These are phyloP conservation scores for Penicillium corylophilum DNA, from an alignment of 2,329 filamentous ascomycete species.

Conservation along the genomic window DNA sequence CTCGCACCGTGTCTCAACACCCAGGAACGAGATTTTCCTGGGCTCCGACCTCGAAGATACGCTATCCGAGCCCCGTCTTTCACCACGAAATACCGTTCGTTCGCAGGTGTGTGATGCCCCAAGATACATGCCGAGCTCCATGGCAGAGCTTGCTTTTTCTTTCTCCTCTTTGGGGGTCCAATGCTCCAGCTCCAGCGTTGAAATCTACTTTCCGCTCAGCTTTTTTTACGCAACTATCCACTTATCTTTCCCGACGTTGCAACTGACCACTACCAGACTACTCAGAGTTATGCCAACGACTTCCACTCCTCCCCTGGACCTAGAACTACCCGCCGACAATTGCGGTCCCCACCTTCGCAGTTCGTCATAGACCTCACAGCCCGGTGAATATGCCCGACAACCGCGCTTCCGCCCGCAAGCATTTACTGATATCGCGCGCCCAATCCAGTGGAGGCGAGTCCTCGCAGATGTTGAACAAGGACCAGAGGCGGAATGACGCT, in stretches of 20 bases:
- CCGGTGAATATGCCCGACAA: conserved; percentile 15
- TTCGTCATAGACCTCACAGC: conserved; percentile 10
- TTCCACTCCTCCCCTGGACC: conserved; percentile 8
- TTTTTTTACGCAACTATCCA: neutral
- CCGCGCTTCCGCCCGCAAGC: conserved; percentile 3
- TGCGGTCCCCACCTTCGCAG: conserved; percentile 9
- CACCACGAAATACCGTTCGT: neutral
- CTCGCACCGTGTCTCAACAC: neutral
- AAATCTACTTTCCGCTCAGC: neutral
- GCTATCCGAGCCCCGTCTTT: neutral
- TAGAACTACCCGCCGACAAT: conserved; percentile 11
- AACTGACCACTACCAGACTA: conserved; percentile 10
- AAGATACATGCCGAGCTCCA: neutral
- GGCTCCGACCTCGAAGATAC: neutral
- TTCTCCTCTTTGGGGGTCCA: neutral
- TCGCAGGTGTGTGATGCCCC: conserved; percentile 10
- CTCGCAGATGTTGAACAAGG: conserved; percentile 19
- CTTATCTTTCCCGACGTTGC: neutral
- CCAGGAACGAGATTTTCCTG: neutral
- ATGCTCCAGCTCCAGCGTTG: neutral
- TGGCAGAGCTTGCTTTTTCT: neutral
- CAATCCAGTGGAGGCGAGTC: conserved; percentile 10
- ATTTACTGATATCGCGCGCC: conserved; percentile 9
- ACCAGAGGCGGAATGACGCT: conserved; percentile 4
- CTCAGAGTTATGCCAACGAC: conserved; percentile 22